Base-by-base conservation (phyloP, 441 rosid species). In the Arabidopsis lyrata region DNA sequence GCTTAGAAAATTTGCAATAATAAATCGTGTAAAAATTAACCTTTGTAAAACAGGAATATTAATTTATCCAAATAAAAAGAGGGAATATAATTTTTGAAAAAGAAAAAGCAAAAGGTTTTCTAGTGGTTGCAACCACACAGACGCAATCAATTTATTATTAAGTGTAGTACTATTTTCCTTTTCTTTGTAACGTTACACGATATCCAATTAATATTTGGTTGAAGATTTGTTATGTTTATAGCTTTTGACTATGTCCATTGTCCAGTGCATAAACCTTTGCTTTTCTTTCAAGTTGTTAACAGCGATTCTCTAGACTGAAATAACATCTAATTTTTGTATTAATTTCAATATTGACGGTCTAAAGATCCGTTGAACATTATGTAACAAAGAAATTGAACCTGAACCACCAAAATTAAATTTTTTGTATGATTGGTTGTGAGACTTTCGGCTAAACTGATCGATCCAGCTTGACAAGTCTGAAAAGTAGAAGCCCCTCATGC, bases 101-200 rank as follows among this genome's bases (percentile, higher is more conserved):
- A 44, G 35, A 45, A 62, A 69, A 76, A 48, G 65, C 47, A 68
- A 62, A 74, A 76, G 48, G 64, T 24, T 15, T 59, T 68, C 38
- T 49, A 70, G 72, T 76, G 41, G 80, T 57, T 76, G 67, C 80
- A 76, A 64, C 72, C 3, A 76, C 67, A 70, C 62, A 56, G 48
- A 76, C 66, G 75, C 72, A 64, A 56, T 32, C 61, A 63, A 64
- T 76, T 76, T 56, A 64, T 57, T 70, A 63, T 57, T 57, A 32
- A 39, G 34, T 70, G 71, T 68, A 75, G 71, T 68, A 75, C 65
- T 55, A 31, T 41, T 39, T 52, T 38, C 5, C 31, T 5, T 35
- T 22, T 22, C 24, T 22, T 41, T 41, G 50, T 64, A 70, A 49
- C 41, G 62, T 38, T 15, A 70, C 80, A 77, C 72, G 72, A 57